Evolutionary conservation across 139 green algal species (phyloP).

Genomic region (Asterochloris sp.): DNA sequence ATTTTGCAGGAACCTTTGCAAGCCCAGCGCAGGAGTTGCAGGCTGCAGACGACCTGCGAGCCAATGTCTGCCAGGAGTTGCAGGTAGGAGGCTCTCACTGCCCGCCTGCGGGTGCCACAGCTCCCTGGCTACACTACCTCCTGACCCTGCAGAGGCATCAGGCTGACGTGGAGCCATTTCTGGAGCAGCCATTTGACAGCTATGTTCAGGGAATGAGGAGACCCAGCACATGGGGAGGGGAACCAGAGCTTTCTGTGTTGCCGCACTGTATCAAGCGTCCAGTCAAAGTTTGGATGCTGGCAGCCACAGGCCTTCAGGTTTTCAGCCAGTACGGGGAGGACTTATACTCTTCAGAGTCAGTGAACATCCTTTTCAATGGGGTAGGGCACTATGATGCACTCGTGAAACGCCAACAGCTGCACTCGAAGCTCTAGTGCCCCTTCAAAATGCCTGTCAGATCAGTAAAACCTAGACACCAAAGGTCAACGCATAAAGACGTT

Average conservation of each 20-base stretch:
- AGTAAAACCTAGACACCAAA: too few relatives aligned
- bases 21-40: constrained; percentile 2
- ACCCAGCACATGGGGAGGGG: constrained; percentile 1
- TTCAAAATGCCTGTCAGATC: too few relatives aligned
- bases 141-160: neutral
- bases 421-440: too few relatives aligned
- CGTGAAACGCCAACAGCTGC: neutral
- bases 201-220: constrained; percentile 3
- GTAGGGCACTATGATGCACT: constrained; percentile 14
- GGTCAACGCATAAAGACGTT: too few relatives aligned
- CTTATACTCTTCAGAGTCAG: neutral
- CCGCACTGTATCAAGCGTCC: neutral
- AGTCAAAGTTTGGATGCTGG: constrained; percentile 9
- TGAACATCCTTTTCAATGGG: constrained; percentile 13
- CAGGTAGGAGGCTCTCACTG: too few relatives aligned
- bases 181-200: constrained; percentile 1
- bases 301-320: constrained; percentile 4
- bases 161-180: neutral
- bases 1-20: neutral
- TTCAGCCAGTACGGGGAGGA: neutral
- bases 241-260: constrained; percentile 14
- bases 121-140: too few relatives aligned
- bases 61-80: constrained; percentile 1
- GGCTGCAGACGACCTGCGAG: constrained; percentile 4
- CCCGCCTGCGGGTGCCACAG: too few relatives aligned